Evolutionary conservation across 306 rosid species (phyloP), one percentile per base, ranked within the genome.

Genomic region (Cicer chorassanicum): DNA sequence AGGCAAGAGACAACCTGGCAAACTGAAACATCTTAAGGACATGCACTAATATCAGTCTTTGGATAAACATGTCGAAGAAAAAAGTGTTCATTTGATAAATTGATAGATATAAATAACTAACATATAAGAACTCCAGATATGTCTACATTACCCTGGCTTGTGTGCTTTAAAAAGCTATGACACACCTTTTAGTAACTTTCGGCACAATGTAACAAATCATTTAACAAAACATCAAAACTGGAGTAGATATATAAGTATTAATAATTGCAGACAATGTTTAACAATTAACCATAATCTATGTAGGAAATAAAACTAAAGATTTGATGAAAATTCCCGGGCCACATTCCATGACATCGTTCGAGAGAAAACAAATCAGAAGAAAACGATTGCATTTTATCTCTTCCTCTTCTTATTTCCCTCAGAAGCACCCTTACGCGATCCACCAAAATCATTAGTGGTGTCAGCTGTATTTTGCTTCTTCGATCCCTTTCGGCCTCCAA

Each of bases 401-500:
- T 81, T 91, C 64, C 90, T 85, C 72, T 78, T 91, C 81, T 85
- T 87, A 59, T 84, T 78, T 70, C 68, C 82, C 2, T 82, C 51
- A 6, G 8, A 65, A 62, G 57, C 65, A 18, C 68, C 87, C 54
- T 87, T 86, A 12, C 68, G 86, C 78, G 75, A 87, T 7, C 81
- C 69, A 38, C 84, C 76, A 10, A 87, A 46, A 56, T 89, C 89
- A 63, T 77, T 72, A 12, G 89, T 87, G 53, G 91, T 82, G 29
- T 86, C 95, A 6, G 88, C 82, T 2, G 86, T 71, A 70, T 89
- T 91, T 79, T 89, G 92, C 84, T 84, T 91, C 78, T 72, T 86
- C 68, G 83, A 16, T 46, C 85, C 87, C 73, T 91, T 91, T 80
- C 75, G 86, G 40, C 97, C 97, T 50, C 97, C 97, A 61, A 72